These are phyloP conservation scores for Wickerhamomyces canadensis DNA, from an alignment of 805 yeast species.

Conservation along the genomic window DNA sequence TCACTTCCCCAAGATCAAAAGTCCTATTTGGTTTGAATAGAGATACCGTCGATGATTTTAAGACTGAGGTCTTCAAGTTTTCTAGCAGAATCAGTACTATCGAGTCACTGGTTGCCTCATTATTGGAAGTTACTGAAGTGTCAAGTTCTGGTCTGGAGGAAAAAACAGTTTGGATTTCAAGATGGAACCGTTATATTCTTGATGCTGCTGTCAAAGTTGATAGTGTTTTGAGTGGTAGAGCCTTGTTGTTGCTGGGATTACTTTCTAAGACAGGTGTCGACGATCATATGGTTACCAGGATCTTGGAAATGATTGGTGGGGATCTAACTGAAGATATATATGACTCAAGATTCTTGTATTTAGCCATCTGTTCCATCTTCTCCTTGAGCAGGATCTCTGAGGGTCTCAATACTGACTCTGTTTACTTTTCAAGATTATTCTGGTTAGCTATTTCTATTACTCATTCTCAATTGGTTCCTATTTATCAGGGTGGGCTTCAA, in stretches of 20 bases:
- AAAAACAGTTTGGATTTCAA: slow-evolving; percentile 50
- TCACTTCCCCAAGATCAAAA: slow-evolving; percentile 57
- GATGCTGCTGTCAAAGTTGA: slow-evolving; percentile 53
- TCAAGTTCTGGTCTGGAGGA: slow-evolving; percentile 42
- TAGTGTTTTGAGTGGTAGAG: slow-evolving; percentile 61
- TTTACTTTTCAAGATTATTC: slow-evolving; percentile 26
- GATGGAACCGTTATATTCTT: slow-evolving; percentile 60
- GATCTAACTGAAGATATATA: slow-evolving; percentile 26
- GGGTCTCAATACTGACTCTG: slow-evolving; percentile 31
- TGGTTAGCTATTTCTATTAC: slow-evolving; percentile 32
- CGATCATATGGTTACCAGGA: slow-evolving; percentile 41
- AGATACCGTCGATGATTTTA: slow-evolving; percentile 34
- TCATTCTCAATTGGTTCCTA: slow-evolving; percentile 28
- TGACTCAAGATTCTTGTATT: slow-evolving; percentile 17
- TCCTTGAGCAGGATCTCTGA: slow-evolving; percentile 34
- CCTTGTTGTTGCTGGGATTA: slow-evolving; percentile 64
- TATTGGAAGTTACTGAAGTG: slow-evolving; percentile 46
- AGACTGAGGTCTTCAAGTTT: slow-evolving; percentile 32
- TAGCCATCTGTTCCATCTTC: slow-evolving; percentile 31
- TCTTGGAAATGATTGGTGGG: slow-evolving; percentile 28
- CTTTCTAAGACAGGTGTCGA: slow-evolving; percentile 58
- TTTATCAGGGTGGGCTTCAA: slow-evolving; percentile 36
- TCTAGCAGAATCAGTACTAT: slow-evolving; percentile 36
- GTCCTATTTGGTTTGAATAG: slow-evolving; percentile 67
- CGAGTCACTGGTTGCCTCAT: slow-evolving; percentile 52